Percentiles rank a stretch among this genome's conserved stretches.
phyloP scores from a whole-genome alignment of 371 early-diverging fungal species.

The Mortierella sp. region DNA sequence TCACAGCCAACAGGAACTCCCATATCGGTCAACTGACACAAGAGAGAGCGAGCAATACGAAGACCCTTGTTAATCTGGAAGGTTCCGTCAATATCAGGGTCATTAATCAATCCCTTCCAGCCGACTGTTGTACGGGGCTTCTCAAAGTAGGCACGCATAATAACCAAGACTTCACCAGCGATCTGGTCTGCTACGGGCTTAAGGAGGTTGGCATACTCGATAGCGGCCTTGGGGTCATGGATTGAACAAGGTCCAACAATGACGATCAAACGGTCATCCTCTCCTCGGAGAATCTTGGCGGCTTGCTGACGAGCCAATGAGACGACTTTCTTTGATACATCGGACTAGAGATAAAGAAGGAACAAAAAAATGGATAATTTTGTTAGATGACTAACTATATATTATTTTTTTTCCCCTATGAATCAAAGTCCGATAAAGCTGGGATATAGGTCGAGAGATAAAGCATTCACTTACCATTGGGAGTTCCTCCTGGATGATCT shows the following conservation, averaged over 20 bases:
- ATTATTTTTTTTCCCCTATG: background rate
- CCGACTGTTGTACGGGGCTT: constrained; percentile 96
- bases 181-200: constrained; percentile 63
- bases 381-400: background rate
- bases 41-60: constrained; percentile 79
- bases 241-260: constrained; percentile 93
- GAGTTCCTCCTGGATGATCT: constrained; percentile 71
- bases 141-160: constrained; percentile 96
- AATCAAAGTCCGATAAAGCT: background rate
- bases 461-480: constrained; percentile 65
- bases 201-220: constrained; percentile 78
- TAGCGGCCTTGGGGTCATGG: constrained; percentile 89
- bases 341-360: constrained; percentile 29
- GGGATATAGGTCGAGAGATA: background rate
- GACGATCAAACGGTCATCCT: constrained; percentile 85
- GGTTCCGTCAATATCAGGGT: constrained; percentile 76
- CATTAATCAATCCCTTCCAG: constrained; percentile 93
- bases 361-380: background rate
- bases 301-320: constrained; percentile 62
- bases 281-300: constrained; percentile 79
- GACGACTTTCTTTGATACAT: constrained; percentile 63
- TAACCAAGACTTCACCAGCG: constrained; percentile 79
- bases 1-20: constrained; percentile 90
- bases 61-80: constrained; percentile 94
- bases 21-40: constrained; percentile 79